Percentiles rank a stretch among this genome's conserved stretches.
Evolutionary conservation across 306 rosid species (phyloP).

Genomic region (Gastrolobium villosum): DNA sequence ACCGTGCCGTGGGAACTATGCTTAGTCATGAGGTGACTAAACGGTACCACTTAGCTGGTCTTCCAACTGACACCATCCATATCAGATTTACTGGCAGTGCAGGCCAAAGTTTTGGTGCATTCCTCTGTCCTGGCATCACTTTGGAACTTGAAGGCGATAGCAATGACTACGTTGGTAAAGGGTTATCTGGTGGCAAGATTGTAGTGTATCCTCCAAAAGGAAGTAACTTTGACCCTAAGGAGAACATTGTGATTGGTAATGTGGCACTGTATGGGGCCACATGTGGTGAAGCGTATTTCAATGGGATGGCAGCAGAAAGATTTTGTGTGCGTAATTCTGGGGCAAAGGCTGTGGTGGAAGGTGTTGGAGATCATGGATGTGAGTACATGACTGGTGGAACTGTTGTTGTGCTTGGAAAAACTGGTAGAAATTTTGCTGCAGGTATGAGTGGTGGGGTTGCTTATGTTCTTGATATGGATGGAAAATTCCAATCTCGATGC

Average conservation of each 20-base stretch:
- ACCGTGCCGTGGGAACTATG: slow-evolving; percentile 99
- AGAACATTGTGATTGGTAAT: slow-evolving; percentile 93
- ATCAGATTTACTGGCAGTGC: slow-evolving; percentile 89
- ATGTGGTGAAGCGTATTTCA: slow-evolving; percentile 93
- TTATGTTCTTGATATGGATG: slow-evolving; percentile 82
- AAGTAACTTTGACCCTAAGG: slow-evolving; percentile 91
- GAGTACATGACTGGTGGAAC: slow-evolving; percentile 99
- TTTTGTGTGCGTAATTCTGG: slow-evolving; percentile 99
- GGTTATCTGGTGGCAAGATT: slow-evolving; percentile 95
- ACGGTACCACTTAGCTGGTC: slow-evolving; percentile 81
- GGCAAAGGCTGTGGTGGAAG: slow-evolving; percentile 96
- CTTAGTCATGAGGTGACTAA: slow-evolving; percentile 99
- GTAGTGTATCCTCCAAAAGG: slow-evolving; percentile 89
- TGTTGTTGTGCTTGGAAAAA: slow-evolving; percentile 92
- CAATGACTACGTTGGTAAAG: slow-evolving; percentile 98
- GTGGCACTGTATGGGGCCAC: slow-evolving; percentile 98
- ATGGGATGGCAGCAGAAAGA: slow-evolving; percentile 99
- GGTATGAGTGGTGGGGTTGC: slow-evolving; percentile 99
- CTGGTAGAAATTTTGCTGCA: slow-evolving; percentile 98
- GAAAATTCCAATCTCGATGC: slow-evolving; percentile 77
- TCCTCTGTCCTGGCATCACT: slow-evolving; percentile 93
- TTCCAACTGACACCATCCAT: slow-evolving; percentile 92
- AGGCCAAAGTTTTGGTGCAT: slow-evolving; percentile 99
- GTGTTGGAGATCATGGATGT: slow-evolving; percentile 99
- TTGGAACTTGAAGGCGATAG: slow-evolving; percentile 99